Base-by-base conservation (phyloP, 495 filamentous ascomycete species). In the Lasiosphaeria ovina region DNA sequence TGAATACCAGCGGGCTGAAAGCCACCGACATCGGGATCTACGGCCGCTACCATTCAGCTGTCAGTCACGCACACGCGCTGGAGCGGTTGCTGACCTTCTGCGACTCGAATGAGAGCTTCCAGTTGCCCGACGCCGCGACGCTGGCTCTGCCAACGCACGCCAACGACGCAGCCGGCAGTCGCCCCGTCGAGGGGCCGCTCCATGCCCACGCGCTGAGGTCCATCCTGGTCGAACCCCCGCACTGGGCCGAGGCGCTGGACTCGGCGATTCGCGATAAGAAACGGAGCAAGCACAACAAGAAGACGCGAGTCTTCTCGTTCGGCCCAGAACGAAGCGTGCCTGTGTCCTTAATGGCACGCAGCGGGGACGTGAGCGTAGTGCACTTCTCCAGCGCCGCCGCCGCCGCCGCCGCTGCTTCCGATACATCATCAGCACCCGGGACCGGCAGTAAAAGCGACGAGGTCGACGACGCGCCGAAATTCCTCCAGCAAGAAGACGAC, bases 151-250 rank as follows among this genome's bases (percentile, higher is more conserved):
- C 38, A 14, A 14, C 38, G 8, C 7, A 14, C 8, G 7, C 38
- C 38, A 42, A 42, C 38, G 3, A 42, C 38, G 8, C 38, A 14
- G 14, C 8, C 3, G 38, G 38, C 8, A 8, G 14, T 9, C 38
- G 38, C 38, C 8, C 14, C 38, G 14, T 14, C 8, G 8, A 42
- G 38, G 38, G 38, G 2, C 55, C 64, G 9, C 66, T 80, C 8
- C 71, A 75, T 44, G 60, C 69, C 12, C 17, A 73, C 12, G 74
- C 72, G 2, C 60, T 80, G 3, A 68, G 66, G 3, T 64, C 76
- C 6, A 78, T 84, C 31, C 64, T 83, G 0, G 53, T 72, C 11
- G 59, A 81, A 57, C 72, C 64, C 35, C 70, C 70, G 5, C 53
- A 75, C 4, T 85, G 82, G 82, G 70, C 68, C 58, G 55, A 69